Evolutionary conservation across 768 basidiomycete genomes (phyloP).

Genomic region (Coprinopsis sp.): DNA sequence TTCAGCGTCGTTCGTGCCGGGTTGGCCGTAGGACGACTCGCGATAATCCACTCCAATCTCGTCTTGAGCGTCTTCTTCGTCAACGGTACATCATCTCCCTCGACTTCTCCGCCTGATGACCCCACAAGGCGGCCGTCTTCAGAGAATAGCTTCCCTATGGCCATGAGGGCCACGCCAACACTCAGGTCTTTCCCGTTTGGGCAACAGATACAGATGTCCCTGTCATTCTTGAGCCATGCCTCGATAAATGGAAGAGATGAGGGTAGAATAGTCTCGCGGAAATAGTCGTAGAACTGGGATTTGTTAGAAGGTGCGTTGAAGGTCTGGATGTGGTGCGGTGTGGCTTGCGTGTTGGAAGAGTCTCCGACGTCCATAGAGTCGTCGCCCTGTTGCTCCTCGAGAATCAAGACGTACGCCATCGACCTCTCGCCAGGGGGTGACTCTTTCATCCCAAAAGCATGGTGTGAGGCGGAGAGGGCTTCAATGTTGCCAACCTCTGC

Average conservation of each 20-base stretch:
- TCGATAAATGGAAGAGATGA: constrained; percentile 33
- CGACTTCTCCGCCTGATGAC: background rate
- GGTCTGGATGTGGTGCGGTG: background rate
- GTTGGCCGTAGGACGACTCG: constrained; percentile 69
- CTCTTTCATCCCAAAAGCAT: too few relatives aligned
- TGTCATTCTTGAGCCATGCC: constrained; percentile 30
- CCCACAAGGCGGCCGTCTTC: constrained; percentile 37
- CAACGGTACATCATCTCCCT: constrained; percentile 3
- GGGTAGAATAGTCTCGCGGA: constrained; percentile 11
- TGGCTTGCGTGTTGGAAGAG: too few relatives aligned
- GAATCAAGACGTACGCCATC: background rate
- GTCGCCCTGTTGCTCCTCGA: too few relatives aligned
- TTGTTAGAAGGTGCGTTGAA: constrained; percentile 3
- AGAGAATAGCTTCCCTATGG: constrained; percentile 55
- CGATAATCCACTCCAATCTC: constrained; percentile 83
- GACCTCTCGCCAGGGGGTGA: background rate
- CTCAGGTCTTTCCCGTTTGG: constrained; percentile 56
- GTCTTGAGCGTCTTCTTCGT: constrained; percentile 63
- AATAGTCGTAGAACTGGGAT: constrained; percentile 9
- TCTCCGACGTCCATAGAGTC: too few relatives aligned
- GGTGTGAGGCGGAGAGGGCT: background rate
- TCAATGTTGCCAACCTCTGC: constrained; percentile 20
- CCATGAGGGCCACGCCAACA: constrained; percentile 58
- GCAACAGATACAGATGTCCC: constrained; percentile 46
- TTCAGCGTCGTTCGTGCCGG: constrained; percentile 75